Evolutionary conservation across 768 basidiomycete species (phyloP), one percentile per base, ranked within the genome.

Genomic region (Wakefieldia striispora): DNA sequence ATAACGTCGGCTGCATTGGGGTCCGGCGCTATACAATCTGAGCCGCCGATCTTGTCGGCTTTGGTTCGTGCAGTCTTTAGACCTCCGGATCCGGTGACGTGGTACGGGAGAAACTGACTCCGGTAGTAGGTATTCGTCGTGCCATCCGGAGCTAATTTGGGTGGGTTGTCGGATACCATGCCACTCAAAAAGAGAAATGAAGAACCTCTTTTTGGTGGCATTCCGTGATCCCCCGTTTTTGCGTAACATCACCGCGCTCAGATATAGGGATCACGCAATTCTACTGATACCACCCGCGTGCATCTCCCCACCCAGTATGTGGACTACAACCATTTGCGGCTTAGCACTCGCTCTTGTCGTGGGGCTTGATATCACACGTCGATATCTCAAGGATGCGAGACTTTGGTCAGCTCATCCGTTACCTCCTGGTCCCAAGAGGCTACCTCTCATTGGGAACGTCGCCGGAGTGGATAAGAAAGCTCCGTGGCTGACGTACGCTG

Each of bases 401-500:
- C 19, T 8, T 29, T 19, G 21, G 34, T 21, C 49, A 9, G 21
- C 45, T 39, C 23, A 50, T 13, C 54, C 63, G 16, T 49, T 60
- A 12, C 75, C 74, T 16, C 75, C 75, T 41, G 75, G 75, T 24
- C 74, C 73, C 2, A 57, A 47, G 31, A 57, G 66, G 4, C 49
- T 70, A 29, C 73, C 73, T 0, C 45, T 75, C 36, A 48, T 76
- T 14, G 75, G 75, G 4, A 73, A 74, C 49, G 24, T 72, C 26
- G 20, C 65, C 9, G 61, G 71, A 29, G 53, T 72, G 35, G 65
- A 68, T n/a, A 44, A 52, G 4, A 47, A 54, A 21, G 52, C 63
- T 27, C 68, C 67, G 21, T 75, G 73, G 72, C 53, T 63, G 48
- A 60, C 60, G 6, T 77, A 74, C 47, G 56, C 70, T 11, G 56